Evolutionary conservation across 345 rosid species (phyloP).

Genomic region (Trapa bicornis): DNA sequence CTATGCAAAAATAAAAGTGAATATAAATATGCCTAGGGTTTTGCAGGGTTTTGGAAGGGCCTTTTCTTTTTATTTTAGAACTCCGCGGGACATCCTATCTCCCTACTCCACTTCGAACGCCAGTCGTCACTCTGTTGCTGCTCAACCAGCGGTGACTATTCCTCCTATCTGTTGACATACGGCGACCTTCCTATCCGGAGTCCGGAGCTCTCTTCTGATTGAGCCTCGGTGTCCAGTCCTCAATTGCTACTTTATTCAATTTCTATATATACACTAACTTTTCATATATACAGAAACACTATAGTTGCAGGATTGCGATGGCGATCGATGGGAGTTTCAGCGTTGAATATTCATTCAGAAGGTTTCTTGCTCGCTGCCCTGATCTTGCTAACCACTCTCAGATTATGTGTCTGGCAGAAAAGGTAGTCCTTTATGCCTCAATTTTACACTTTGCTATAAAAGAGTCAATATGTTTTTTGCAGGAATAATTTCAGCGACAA

Average conservation of each 20-base stretch:
- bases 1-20: too few species aligned
- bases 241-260: not conserved
- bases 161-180: too few species aligned
- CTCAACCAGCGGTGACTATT: too few species aligned
- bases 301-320: conserved; percentile 16
- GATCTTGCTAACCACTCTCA: conserved; percentile 23
- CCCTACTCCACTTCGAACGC: too few species aligned
- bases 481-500: not conserved
- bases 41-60: too few species aligned
- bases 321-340: conserved; percentile 66
- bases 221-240: not conserved
- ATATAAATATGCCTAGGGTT: too few species aligned
- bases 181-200: too few species aligned
- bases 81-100: too few species aligned
- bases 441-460: not conserved
- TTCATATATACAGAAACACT: not conserved
- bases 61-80: too few species aligned
- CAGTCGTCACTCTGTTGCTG: too few species aligned
- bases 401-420: conserved; percentile 22
- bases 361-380: conserved; percentile 60
- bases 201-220: too few species aligned
- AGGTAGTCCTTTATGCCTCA: conserved; percentile 17
- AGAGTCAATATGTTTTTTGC: not conserved
- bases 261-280: not conserved
- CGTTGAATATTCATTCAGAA: conserved; percentile 32